A percentile compares a stretch with the other conserved stretches of the same genome.
phyloP scores from a whole-genome alignment of 495 filamentous ascomycete species.

The Parathielavia hyrcaniae region DNA sequence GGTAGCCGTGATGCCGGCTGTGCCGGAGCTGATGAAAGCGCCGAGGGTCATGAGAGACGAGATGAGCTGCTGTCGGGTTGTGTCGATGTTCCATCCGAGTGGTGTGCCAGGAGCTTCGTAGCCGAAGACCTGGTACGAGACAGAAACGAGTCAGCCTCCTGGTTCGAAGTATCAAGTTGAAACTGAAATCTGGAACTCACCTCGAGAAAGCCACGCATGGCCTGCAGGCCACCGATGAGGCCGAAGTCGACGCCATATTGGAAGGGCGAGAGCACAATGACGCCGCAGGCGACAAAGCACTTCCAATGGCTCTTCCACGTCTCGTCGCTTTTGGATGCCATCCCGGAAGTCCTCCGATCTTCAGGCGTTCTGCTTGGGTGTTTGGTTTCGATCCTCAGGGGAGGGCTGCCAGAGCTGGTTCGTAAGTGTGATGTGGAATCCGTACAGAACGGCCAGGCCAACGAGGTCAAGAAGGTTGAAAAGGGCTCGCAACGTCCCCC shows the following conservation, averaged over 20 bases:
- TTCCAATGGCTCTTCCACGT: slow-evolving; percentile 37
- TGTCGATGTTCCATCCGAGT: slow-evolving; percentile 51
- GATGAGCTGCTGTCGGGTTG: slow-evolving; percentile 50
- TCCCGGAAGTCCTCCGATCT: background rate
- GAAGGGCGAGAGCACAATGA: slow-evolving; percentile 50
- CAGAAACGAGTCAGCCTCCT: background rate
- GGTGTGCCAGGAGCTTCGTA: slow-evolving; percentile 37
- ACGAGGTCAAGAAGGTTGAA: background rate
- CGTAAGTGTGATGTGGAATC: too few relatives aligned
- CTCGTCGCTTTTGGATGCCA: slow-evolving; percentile 13
- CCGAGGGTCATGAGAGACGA: slow-evolving; percentile 56
- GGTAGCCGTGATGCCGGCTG: slow-evolving; percentile 47
- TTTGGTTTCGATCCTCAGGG: background rate
- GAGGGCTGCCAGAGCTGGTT: background rate
- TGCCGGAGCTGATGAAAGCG: slow-evolving; percentile 51
- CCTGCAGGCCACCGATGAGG: slow-evolving; percentile 55
- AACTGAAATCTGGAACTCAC: slow-evolving; percentile 19
- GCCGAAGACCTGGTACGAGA: slow-evolving; percentile 34
- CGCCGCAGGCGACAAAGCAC: slow-evolving; percentile 40
- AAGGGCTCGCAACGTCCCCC: background rate
- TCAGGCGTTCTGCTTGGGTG: background rate
- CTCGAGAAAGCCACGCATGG: slow-evolving; percentile 56
- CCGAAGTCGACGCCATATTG: slow-evolving; percentile 61
- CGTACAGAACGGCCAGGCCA: background rate
- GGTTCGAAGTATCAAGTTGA: too few relatives aligned